These are phyloP conservation scores for Tilletia walkeri DNA, from an alignment of 1,284 basidiomycete genomes.

Conservation along the genomic window DNA sequence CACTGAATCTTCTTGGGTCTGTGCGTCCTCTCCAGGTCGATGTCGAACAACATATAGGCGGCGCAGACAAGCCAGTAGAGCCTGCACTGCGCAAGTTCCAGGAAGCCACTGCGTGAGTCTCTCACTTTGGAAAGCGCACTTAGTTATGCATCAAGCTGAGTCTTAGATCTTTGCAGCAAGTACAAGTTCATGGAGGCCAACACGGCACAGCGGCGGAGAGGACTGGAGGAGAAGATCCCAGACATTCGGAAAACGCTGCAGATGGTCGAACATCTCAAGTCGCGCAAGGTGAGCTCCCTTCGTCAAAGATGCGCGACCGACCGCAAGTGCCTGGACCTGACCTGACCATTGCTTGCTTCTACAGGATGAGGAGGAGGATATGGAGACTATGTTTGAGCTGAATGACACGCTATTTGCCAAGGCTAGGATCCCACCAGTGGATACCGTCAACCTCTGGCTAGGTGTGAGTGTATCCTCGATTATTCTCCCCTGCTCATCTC, in stretches of 20 bases:
- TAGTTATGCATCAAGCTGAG: not conserved
- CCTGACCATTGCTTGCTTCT: not conserved
- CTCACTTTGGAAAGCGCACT: not conserved
- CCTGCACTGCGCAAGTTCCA: slow-evolving; percentile 78
- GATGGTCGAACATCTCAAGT: slow-evolving; percentile 76
- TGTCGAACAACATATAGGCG: slow-evolving; percentile 81
- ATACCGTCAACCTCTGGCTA: slow-evolving; percentile 90
- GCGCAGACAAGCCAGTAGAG: slow-evolving; percentile 76
- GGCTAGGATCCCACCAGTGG: slow-evolving; percentile 79
- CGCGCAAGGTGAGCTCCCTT: slow-evolving; percentile 54
- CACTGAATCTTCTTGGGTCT: too few relatives aligned
- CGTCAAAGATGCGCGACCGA: too few relatives aligned
- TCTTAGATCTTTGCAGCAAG: slow-evolving; percentile 66
- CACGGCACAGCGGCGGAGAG: slow-evolving; percentile 73
- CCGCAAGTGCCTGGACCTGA: too few relatives aligned
- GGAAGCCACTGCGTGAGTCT: slow-evolving; percentile 78
- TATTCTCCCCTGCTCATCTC: not conserved
- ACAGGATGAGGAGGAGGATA: slow-evolving; percentile 60
- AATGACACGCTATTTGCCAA: slow-evolving; percentile 94
- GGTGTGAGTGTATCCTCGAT: slow-evolving; percentile 71
- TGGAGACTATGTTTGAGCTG: slow-evolving; percentile 87
- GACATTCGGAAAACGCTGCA: slow-evolving; percentile 89
- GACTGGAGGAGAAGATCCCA: slow-evolving; percentile 89
- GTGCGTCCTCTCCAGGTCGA: slow-evolving; percentile 62
- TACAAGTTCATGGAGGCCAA: slow-evolving; percentile 97